Evolutionary conservation across 2,329 filamentous ascomycete species (phyloP).

Genomic region (Sclerotinia trifoliorum): DNA sequence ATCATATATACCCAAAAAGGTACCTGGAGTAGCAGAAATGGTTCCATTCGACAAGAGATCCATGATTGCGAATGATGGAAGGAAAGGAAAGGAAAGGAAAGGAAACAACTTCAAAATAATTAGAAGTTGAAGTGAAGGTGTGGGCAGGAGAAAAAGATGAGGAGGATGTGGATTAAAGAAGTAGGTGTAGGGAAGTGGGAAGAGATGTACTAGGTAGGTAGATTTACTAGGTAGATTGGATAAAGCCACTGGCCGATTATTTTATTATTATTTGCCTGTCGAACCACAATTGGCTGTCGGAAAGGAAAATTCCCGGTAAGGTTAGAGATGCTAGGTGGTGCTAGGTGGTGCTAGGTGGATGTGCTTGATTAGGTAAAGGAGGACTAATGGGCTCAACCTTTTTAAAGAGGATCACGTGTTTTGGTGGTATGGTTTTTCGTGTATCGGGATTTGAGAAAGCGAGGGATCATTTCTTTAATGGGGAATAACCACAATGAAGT

Average conservation of each 20-base stretch:
- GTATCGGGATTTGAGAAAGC: background rate
- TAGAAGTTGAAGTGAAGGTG: conserved; percentile 2
- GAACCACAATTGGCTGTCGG: conserved; percentile 25
- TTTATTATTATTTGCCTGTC: conserved; percentile 12
- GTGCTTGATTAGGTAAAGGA: background rate
- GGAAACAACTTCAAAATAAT: background rate
- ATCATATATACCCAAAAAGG: conserved; percentile 58
- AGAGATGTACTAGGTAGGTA: background rate
- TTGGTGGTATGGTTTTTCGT: background rate
- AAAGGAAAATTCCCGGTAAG: conserved; percentile 2
- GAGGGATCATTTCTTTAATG: background rate
- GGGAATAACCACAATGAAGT: background rate
- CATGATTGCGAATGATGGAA: conserved; percentile 25
- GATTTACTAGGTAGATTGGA: background rate
- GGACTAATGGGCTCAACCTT: background rate
- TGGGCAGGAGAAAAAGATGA: conserved; percentile 1
- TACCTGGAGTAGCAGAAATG: conserved; percentile 33
- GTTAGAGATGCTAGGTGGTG: background rate
- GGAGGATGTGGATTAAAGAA: conserved; percentile 16
- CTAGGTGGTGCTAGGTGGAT: too few relatives aligned
- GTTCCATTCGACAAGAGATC: conserved; percentile 36
- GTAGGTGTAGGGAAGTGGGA: conserved; percentile 5
- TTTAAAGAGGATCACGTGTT: background rate
- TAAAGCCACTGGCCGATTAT: background rate
- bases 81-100: background rate